Evolutionary conservation across 2,329 filamentous ascomycete species (phyloP).

Genomic region (Colletotrichum musae): DNA sequence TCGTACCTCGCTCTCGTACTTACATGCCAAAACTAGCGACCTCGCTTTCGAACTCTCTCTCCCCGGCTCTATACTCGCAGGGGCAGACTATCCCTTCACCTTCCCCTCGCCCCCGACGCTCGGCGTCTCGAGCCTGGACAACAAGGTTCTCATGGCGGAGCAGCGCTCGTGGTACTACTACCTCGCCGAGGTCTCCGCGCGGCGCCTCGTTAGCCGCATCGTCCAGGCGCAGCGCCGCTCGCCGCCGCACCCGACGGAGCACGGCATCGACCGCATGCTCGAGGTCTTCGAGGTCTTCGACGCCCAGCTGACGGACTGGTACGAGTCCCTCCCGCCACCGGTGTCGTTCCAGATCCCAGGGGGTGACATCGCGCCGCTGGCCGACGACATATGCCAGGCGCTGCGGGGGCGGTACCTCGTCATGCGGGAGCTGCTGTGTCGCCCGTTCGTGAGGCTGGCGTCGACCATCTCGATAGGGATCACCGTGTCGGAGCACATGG

Average conservation of each 20-base stretch:
- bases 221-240: constrained; percentile 17
- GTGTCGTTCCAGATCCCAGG: constrained; percentile 36
- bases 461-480: constrained; percentile 31
- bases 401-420: constrained; percentile 30
- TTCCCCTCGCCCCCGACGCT: constrained; percentile 32
- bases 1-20: neutral
- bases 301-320: constrained; percentile 38
- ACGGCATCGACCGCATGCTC: constrained; percentile 39
- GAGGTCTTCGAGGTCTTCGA: constrained; percentile 37
- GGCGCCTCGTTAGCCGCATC: constrained; percentile 35
- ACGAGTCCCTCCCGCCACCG: constrained; percentile 21
- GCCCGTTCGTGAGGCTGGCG: constrained; percentile 36
- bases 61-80: constrained; percentile 32
- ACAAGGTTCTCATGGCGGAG: constrained; percentile 32
- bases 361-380: constrained; percentile 20
- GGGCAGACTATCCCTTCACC: constrained; percentile 31
- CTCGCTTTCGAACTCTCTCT: constrained; percentile 35
- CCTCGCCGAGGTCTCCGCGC: constrained; percentile 36
- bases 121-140: constrained; percentile 19
- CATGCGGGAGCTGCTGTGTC: constrained; percentile 28
- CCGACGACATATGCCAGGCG: constrained; percentile 37
- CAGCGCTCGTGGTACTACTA: constrained; percentile 41
- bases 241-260: constrained; percentile 21
- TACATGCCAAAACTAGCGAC: neutral
- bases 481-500: constrained; percentile 19